These are phyloP conservation scores for Cyberlindnera sargentensis DNA, from an alignment of 805 yeast genomes.

Conservation along the genomic window DNA sequence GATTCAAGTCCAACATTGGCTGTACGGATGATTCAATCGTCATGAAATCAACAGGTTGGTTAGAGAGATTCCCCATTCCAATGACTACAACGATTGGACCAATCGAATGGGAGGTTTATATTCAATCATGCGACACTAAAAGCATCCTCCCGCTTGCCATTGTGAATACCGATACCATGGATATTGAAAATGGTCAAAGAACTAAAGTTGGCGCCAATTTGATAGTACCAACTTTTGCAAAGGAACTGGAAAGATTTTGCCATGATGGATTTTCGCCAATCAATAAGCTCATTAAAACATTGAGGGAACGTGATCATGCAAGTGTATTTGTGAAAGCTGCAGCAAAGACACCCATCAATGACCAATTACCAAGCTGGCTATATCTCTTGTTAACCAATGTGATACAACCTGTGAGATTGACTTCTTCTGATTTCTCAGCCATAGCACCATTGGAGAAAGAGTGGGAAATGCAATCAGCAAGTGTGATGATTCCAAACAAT, in stretches of 20 bases:
- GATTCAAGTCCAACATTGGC: not conserved
- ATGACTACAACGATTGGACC: slow-evolving; percentile 1
- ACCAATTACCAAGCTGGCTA: slow-evolving; percentile 14
- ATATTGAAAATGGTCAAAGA: not conserved
- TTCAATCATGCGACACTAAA: slow-evolving; percentile 13
- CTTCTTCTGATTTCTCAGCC: not conserved
- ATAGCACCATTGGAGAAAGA: not conserved
- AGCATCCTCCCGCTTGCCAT: slow-evolving; percentile 1
- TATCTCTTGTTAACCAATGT: slow-evolving; percentile 6
- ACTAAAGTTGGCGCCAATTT: not conserved
- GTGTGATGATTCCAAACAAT: slow-evolving; percentile 7
- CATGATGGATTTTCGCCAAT: slow-evolving; percentile 18
- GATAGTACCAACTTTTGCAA: slow-evolving; percentile 4
- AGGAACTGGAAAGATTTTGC: slow-evolving; percentile 7
- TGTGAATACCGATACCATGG: slow-evolving; percentile 1
- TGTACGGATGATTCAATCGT: not conserved
- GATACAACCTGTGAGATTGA: slow-evolving; percentile 8
- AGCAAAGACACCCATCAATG: slow-evolving; percentile 6
- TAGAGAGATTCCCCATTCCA: not conserved
- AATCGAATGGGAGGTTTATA: slow-evolving; percentile 17
- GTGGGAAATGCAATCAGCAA: not conserved
- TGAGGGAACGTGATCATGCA: slow-evolving; percentile 1
- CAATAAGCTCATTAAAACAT: slow-evolving; percentile 8
- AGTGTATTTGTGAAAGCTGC: slow-evolving; percentile 9
- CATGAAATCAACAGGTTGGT: no score